Percentiles rank a stretch among this genome's conserved stretches.
These are phyloP conservation scores for Mimosa bimucronata DNA, from an alignment of 306 rosid species.

Conservation along the genomic window DNA sequence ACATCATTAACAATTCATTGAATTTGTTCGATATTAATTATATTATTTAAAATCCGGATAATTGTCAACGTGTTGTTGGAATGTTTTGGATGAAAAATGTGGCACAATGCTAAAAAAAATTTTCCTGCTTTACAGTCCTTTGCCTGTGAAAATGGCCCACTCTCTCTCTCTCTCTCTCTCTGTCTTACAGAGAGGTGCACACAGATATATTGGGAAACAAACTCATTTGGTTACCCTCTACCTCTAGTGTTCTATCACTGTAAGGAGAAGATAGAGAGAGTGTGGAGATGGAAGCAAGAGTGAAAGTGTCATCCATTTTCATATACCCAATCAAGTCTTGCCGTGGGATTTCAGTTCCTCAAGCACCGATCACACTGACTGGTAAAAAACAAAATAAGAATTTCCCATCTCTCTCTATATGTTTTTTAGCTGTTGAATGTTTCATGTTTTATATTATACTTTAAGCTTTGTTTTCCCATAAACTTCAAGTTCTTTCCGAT, in stretches of 20 bases:
- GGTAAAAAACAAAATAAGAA: constrained; percentile 40
- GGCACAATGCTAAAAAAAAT: too few species aligned
- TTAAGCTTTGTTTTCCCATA: neutral
- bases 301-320: constrained; percentile 56
- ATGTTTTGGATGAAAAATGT: neutral
- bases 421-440: neutral
- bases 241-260: neutral
- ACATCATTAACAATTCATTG: too few species aligned
- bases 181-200: neutral
- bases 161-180: too few species aligned
- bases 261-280: neutral
- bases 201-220: neutral
- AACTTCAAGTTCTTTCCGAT: neutral
- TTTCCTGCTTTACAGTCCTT: neutral
- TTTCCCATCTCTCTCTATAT: neutral
- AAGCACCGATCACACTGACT: constrained; percentile 72
- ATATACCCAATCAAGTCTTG: constrained; percentile 87
- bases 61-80: neutral
- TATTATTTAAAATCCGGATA: too few species aligned
- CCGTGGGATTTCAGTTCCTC: constrained; percentile 77
- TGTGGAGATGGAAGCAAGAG: constrained; percentile 14
- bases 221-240: neutral
- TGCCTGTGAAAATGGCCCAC: neutral
- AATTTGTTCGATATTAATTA: too few species aligned
- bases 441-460: neutral